Base-by-base conservation (phyloP, 257 asterid genomes). In the Solanum infundibuliforme region DNA sequence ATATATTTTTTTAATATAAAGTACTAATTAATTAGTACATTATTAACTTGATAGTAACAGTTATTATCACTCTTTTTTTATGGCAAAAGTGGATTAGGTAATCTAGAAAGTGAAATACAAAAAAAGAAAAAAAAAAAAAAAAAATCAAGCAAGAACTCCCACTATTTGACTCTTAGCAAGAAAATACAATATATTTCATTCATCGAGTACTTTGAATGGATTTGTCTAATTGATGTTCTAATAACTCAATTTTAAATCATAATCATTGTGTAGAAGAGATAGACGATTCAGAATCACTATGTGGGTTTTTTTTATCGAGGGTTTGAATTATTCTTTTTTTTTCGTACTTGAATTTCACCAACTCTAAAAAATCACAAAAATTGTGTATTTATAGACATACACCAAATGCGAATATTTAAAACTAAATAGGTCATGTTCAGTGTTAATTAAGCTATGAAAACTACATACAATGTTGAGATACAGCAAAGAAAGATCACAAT, bases 81-180 rank as follows among this genome's bases (percentile, higher is more conserved):
- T 72, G 79, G 12, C 27, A 72, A 72, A 71, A 34, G 43, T 72
- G 43, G 79, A 8, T 32, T 73, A 73, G 27, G 46, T 73, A 73
- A 73, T 34, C 13, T 34, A 73, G 18, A 35, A 73, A 73, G 29
- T 38, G 4, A 34, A 73, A 34, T 34, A 34, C 14, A 7, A 36
- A 14, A 7, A 4, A 71, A n/a, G n/a, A n/a, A n/a, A 29, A 29
- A 29, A 29, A 46, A 13, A 2, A 71, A 14, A 0, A 52, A 52
- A 2, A 34, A 34, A 18, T 16, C 8, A 73, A 34, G 0, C 8
- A 34, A 73, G 46, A 73, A 73, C 29, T 73, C 5, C 12, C 39
- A 69, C 39, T n/a, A 73, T 73, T 73, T 73, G n/a, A 73, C 27
- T 72, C 79, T 72, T 72, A 72, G 79, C 27, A 72, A 32, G 27